Evolutionary conservation across 768 basidiomycete species (phyloP).

Genomic region (Amanita phalloides): DNA sequence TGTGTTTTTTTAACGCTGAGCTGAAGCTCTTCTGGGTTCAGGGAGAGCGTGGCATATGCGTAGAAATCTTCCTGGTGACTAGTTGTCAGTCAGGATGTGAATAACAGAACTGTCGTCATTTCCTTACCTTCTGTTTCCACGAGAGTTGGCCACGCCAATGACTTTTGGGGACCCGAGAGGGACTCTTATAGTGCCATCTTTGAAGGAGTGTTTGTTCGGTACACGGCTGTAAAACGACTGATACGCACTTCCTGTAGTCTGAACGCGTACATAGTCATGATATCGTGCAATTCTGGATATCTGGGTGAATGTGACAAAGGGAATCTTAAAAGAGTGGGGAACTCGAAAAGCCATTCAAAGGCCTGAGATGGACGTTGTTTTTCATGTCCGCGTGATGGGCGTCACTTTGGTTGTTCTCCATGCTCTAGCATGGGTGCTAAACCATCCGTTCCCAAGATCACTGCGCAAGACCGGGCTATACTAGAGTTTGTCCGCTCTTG

Average conservation of each 20-base stretch:
- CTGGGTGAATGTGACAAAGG: not conserved
- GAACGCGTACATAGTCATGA: constrained; percentile 64
- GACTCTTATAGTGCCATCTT: constrained; percentile 57
- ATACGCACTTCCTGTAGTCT: constrained; percentile 17
- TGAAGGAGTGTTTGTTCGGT: constrained; percentile 5
- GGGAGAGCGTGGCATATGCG: constrained; percentile 61
- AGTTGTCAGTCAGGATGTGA: constrained; percentile 5
- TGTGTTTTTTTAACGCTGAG: constrained; percentile 50
- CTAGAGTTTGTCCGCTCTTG: constrained; percentile 62
- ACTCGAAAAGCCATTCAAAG: constrained; percentile 3
- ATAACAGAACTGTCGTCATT: not conserved
- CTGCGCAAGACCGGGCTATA: constrained; percentile 87
- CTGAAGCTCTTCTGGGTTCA: constrained; percentile 67
- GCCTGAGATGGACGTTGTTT: not conserved
- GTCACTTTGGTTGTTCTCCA: not conserved
- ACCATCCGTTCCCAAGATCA: constrained; percentile 81
- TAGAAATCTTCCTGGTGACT: constrained; percentile 87
- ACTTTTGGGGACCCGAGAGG: constrained; percentile 69
- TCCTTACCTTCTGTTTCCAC: constrained; percentile 61
- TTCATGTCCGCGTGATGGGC: not conserved
- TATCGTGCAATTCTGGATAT: constrained; percentile 19
- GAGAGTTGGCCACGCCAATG: constrained; percentile 64
- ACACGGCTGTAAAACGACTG: not conserved
- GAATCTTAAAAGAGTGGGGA: not conserved
- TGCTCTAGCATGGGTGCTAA: constrained; percentile 45